Base-by-base conservation (phyloP, 805 yeast genomes). In the Metschnikowia lunata region DNA sequence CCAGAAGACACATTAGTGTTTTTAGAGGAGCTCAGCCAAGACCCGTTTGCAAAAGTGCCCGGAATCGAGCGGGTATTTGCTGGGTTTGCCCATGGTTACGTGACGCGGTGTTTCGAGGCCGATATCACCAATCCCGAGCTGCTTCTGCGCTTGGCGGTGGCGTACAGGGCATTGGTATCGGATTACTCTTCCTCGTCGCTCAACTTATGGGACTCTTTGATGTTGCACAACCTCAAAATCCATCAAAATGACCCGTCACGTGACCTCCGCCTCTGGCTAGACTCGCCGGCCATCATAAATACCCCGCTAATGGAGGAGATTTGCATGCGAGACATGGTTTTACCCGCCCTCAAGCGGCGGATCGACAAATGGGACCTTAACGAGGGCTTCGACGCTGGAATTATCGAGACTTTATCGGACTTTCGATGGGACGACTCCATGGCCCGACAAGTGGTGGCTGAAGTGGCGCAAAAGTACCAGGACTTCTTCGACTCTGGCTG, bases 171-270 rank as follows among this genome's bases (percentile, higher is more conserved):
- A 8, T 26, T 48, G 10, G 40, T 26, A 11, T 8, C 29, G 3
- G 36, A 13, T 4, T 30, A 30, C 15, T 9, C 27, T 8, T 9
- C 34, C 4, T 7, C 15, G 2, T 39, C n/a, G 6, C 40, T 50
- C 8, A 50, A 43, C n/a, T 36, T 36, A 4, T 50, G 54, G 54
- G 54, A 50, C 34, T 40, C 50, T 7, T 13, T 50, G 34, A 33
- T 48, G 8, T 15, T 48, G 27, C 39, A 26, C 10, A 36, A 36
- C 28, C 37, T 50, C 15, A 30, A 35, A 31, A 23, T 30, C 3
- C 14, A 12, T 42, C n/a, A 15, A 14, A 30, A 23, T 12, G 2
- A 8, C 13, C 9, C 9, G 9, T 11, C 35, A 8, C 34, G 7
- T 8, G 43, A 40, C 13, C 12, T 52, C 10, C 29, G 40, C n/a